phyloP scores from a whole-genome alignment of 345 rosid species.

The Eucalyptus coolabah region DNA sequence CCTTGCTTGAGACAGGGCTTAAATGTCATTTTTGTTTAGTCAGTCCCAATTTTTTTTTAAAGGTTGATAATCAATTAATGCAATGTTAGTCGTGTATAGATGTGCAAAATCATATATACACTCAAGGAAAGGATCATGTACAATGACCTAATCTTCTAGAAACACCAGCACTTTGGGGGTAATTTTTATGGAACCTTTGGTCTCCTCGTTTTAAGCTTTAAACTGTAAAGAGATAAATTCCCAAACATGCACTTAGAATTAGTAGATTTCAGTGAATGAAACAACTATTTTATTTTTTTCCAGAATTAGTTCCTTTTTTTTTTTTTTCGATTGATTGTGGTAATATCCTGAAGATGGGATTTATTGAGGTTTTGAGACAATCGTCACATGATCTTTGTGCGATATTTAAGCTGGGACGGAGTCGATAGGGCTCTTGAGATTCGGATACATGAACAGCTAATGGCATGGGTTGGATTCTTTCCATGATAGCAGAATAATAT shows the following conservation, averaged over 20 bases:
- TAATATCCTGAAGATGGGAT: background rate
- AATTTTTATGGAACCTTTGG: background rate
- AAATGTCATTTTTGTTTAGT: background rate
- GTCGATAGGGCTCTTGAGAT: background rate
- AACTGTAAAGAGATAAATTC: background rate
- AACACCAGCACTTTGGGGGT: background rate
- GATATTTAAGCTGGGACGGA: background rate
- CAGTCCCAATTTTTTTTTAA: background rate
- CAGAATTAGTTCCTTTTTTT: background rate
- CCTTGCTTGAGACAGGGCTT: constrained; percentile 36
- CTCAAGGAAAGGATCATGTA: background rate
- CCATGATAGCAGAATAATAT: background rate
- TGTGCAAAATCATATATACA: background rate
- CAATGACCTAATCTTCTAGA: background rate
- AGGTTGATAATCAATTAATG: background rate
- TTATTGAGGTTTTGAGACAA: background rate
- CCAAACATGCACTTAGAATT: background rate
- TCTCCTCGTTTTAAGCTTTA: background rate
- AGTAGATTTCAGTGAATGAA: background rate
- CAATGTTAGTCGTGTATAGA: background rate
- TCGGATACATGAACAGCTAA: background rate
- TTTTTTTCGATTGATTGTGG: background rate
- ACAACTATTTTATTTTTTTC: background rate
- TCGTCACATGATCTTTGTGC: background rate
- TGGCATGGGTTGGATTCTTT: background rate